phyloP scores from a whole-genome alignment of 1,139 yeast species.

The Eremothecium sinecaudum region DNA sequence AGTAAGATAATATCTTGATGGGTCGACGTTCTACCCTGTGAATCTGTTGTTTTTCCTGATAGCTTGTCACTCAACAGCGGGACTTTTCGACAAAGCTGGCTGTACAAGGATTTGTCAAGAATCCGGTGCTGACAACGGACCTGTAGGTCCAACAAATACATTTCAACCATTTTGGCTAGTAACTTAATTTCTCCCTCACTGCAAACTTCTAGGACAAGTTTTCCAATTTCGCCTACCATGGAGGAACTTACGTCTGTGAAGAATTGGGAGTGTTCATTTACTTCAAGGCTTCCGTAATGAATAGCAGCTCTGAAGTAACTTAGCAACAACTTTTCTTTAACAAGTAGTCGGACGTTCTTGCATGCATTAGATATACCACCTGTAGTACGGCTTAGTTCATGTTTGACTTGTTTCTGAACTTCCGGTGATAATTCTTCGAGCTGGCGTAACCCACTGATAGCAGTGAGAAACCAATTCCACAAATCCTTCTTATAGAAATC shows the following conservation, averaged over 20 bases:
- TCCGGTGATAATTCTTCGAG: conserved; percentile 1
- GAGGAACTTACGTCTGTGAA: not conserved
- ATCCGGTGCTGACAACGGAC: conserved; percentile 10
- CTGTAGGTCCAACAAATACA: conserved; percentile 16
- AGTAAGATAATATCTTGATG: not conserved
- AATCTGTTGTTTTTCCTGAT: not conserved
- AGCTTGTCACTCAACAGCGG: conserved; percentile 11
- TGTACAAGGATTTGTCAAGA: conserved; percentile 11
- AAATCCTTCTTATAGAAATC: not conserved
- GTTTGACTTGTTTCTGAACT: not conserved
- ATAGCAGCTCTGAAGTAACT: conserved; percentile 2
- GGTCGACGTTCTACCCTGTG: not conserved
- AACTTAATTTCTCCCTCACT: conserved; percentile 9
- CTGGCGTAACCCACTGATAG: conserved; percentile 1
- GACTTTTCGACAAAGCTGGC: conserved; percentile 11
- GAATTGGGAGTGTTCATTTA: not conserved
- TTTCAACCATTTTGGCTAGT: conserved; percentile 15
- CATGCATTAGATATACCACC: conserved; percentile 1
- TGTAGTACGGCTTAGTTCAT: conserved; percentile 1
- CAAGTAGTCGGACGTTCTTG: not conserved
- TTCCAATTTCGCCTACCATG: not conserved
- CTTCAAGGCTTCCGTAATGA: conserved; percentile 1
- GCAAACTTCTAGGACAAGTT: conserved; percentile 1
- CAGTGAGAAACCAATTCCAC: conserved; percentile 4
- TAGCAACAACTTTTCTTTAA: not conserved